These are phyloP conservation scores for Panus rudis DNA, from an alignment of 768 basidiomycete species.

Conservation along the genomic window DNA sequence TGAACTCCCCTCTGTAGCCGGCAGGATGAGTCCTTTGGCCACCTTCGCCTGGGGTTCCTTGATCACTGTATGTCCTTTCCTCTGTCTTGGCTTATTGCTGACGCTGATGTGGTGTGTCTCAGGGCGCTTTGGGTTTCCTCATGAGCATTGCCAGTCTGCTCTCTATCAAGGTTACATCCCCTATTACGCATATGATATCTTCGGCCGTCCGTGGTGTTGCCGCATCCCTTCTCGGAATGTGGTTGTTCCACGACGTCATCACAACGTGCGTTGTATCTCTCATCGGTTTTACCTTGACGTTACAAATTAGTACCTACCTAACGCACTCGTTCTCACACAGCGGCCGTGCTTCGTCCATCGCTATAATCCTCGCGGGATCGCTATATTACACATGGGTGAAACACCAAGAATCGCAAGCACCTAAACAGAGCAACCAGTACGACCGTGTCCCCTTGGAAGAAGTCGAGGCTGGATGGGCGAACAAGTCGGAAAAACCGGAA, in stretches of 20 bases:
- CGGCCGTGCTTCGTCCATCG: constrained; percentile 76
- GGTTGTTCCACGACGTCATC: constrained; percentile 76
- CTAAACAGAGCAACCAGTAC: constrained; percentile 32
- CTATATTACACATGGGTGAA: constrained; percentile 87
- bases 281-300: not conserved
- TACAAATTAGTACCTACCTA: not conserved
- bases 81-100: not conserved
- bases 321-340: constrained; percentile 29
- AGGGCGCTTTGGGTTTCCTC: constrained; percentile 87
- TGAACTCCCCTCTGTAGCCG: constrained; percentile 28
- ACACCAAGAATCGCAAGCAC: constrained; percentile 51
- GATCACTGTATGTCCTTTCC: constrained; percentile 56
- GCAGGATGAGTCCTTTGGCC: constrained; percentile 38
- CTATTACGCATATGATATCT: constrained; percentile 96
- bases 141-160: constrained; percentile 92
- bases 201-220: constrained; percentile 93
- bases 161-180: constrained; percentile 95
- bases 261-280: constrained; percentile 48
- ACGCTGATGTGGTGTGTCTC: not conserved
- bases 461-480: constrained; percentile 55
- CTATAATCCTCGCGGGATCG: constrained; percentile 75
- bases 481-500: constrained; percentile 11
- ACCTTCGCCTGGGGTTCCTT: constrained; percentile 76
- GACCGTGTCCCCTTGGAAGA: constrained; percentile 62
- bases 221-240: constrained; percentile 77